A percentile compares a stretch with the other conserved stretches of the same genome.
Evolutionary conservation across 2,329 filamentous ascomycete species (phyloP).

Genomic region (Pseudogymnoascus destructans): DNA sequence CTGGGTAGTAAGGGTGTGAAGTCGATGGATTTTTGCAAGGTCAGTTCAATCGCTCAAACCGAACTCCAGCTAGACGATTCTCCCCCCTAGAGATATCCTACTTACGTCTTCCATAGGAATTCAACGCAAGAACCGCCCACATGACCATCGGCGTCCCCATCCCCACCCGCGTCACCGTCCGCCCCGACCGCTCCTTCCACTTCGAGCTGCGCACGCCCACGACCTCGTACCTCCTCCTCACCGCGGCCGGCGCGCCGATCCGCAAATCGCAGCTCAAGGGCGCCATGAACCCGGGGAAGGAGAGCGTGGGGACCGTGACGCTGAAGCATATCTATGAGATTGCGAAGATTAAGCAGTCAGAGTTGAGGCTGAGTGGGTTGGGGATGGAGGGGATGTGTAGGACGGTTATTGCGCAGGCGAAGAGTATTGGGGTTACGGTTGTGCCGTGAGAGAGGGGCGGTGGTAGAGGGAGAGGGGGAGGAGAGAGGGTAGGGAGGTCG

Average conservation of each 20-base stretch:
- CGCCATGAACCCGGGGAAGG: constrained; percentile 59
- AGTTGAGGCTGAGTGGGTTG: constrained; percentile 59
- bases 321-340: constrained; percentile 97
- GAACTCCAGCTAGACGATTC: background rate
- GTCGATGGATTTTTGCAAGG: constrained; percentile 99
- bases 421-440: constrained; percentile 61
- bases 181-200: constrained; percentile 81
- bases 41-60: constrained; percentile 33
- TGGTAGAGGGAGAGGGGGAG: background rate
- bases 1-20: constrained; percentile 96
- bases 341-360: constrained; percentile 83
- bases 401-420: constrained; percentile 61
- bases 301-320: constrained; percentile 71
- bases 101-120: constrained; percentile 50
- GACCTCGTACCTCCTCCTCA: constrained; percentile 80
- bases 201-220: constrained; percentile 91
- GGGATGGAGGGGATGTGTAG: constrained; percentile 59
- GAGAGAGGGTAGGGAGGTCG: background rate
- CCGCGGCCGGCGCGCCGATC: constrained; percentile 61
- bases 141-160: constrained; percentile 73
- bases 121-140: constrained; percentile 86
- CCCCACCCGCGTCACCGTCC: constrained; percentile 81
- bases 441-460: constrained; percentile 38
- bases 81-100: constrained; percentile 7
- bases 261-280: constrained; percentile 68